Percentiles rank a stretch among this genome's conserved stretches.
Conservation (phyloP, 495 filamentous ascomycete genomes). For the Neurospora hispaniola region DNA sequence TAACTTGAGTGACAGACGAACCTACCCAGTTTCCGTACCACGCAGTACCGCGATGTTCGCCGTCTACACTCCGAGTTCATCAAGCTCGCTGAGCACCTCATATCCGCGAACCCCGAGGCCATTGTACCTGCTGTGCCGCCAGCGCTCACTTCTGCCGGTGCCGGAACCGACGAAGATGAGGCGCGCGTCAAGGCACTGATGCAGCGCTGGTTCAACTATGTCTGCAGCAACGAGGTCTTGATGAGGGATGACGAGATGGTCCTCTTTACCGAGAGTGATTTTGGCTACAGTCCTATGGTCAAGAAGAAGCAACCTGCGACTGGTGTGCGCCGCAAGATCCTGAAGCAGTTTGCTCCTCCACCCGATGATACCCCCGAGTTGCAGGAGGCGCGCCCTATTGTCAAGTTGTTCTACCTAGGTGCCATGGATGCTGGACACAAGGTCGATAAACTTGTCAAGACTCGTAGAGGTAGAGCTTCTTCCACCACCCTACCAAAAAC, state of each 20-base stretch:
- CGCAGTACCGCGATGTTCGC: conserved; percentile 93
- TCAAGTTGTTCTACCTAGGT: conserved; percentile 92
- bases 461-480: conserved; percentile 61
- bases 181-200: conserved; percentile 73
- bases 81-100: conserved; percentile 88
- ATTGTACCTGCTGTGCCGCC: conserved; percentile 96
- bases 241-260: conserved; percentile 95
- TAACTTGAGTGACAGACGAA: conserved; percentile 58
- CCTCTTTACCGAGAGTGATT: conserved; percentile 95
- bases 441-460: conserved; percentile 86
- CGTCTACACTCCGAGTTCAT: conserved; percentile 91
- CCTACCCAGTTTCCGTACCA: conserved; percentile 92
- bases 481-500: not conserved
- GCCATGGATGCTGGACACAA: conserved; percentile 95
- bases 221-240: conserved; percentile 84
- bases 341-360: conserved; percentile 98
- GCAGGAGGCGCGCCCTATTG: conserved; percentile 74
- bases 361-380: conserved; percentile 96
- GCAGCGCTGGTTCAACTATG: conserved; percentile 90
- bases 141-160: conserved; percentile 80
- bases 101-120: conserved; percentile 92
- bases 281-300: conserved; percentile 93
- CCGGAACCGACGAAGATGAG: conserved; percentile 96
- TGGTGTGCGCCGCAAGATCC: conserved; percentile 81
- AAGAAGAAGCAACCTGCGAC: conserved; percentile 96